These are phyloP conservation scores for Aaosphaeria pasadenensis DNA, from an alignment of 2,329 filamentous ascomycete species.

Conservation along the genomic window DNA sequence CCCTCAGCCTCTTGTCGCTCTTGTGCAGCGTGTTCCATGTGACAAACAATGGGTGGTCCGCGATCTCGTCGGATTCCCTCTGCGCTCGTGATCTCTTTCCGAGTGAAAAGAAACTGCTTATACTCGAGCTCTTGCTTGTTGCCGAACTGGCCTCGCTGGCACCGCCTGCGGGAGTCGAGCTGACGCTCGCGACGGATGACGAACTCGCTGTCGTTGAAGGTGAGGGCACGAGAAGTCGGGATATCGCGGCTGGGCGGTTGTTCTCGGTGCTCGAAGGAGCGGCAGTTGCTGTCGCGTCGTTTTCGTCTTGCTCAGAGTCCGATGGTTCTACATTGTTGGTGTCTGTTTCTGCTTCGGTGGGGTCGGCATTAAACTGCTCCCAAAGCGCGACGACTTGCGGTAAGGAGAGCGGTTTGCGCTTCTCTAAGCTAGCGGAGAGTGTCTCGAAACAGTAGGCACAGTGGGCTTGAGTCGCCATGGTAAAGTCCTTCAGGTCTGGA, in stretches of 20 bases:
- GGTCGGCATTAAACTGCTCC: slow-evolving; percentile 48
- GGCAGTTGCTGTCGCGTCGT: slow-evolving; percentile 3
- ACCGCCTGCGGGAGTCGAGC: slow-evolving; percentile 43
- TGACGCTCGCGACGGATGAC: slow-evolving; percentile 47
- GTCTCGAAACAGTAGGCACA: slow-evolving; percentile 93
- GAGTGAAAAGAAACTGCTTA: slow-evolving; percentile 33
- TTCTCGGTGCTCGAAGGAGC: slow-evolving; percentile 1
- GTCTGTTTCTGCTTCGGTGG: slow-evolving; percentile 24
- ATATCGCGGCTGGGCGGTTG: slow-evolving; percentile 44
- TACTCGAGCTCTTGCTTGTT: slow-evolving; percentile 35
- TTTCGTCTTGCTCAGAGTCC: slow-evolving; percentile 6
- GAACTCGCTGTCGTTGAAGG: slow-evolving; percentile 43
- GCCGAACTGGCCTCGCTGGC: slow-evolving; percentile 44
- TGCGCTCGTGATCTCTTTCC: slow-evolving; percentile 12
- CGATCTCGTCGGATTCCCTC: slow-evolving; percentile 2
- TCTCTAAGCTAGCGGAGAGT: slow-evolving; percentile 71
- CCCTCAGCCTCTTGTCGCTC: slow-evolving; percentile 67
- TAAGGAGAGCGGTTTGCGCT: slow-evolving; percentile 65
- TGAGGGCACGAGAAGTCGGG: slow-evolving; percentile 41
- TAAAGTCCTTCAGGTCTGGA: background rate
- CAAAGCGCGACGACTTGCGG: slow-evolving; percentile 68
- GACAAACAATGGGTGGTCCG: slow-evolving; percentile 76
- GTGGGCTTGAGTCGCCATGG: slow-evolving; percentile 81
- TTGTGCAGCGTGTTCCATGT: slow-evolving; percentile 81
- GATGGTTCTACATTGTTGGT: slow-evolving; percentile 31